Base-by-base conservation (phyloP, 768 basidiomycete genomes). In the Obba rivulosa region DNA sequence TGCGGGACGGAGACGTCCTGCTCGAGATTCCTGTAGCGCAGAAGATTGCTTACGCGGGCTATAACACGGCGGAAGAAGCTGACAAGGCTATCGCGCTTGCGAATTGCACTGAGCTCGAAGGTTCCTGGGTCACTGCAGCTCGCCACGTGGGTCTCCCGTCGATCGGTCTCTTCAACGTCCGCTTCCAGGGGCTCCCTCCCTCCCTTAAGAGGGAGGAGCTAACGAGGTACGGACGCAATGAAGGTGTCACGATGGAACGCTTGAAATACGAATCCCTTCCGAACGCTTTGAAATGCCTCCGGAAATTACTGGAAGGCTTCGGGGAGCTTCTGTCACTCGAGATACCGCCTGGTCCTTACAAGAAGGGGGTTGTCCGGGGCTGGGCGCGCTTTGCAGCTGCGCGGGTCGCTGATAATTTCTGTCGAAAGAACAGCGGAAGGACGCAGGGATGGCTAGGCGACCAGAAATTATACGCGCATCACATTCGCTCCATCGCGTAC, bases 1-100 rank as follows among this genome's bases (percentile, higher is more conserved):
- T 87, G 21, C 66, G 65, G 11, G 82, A 85, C 50, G 78, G 73
- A 1, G 67, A 73, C 2, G 77, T 86, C 9, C 74, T 75, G 14
- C 63, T 91, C 25, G 62, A 70, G 14, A 86, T 84, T 77, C 76
- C 79, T 4, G 76, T 75, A 2, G 81, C 89, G 0, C 62, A 65
- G 17, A 72, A 71, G 36, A 68, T 68, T 1, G 85, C 76, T 0
- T 91, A 78, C 50, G 79, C 76, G 13, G 87, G 89, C 1, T 91
- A 85, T 55, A 59, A 66, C 0, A 74, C 70, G 1, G 54, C 67
- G 44, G 65, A 67, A 37, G 67, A 70, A 8, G 87, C 88, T 0
- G 62, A 73, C 20, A 57, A 62, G 18, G 85, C 77, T 2, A 73
- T 87, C 5, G 62, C 67, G 8, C 62, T 65, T 0, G 67, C 78